Percentiles rank a stretch among this genome's conserved stretches.
Evolutionary conservation across 192 early-diverging fungal genomes (phyloP).

Genomic region (Chytriomyces sp.): DNA sequence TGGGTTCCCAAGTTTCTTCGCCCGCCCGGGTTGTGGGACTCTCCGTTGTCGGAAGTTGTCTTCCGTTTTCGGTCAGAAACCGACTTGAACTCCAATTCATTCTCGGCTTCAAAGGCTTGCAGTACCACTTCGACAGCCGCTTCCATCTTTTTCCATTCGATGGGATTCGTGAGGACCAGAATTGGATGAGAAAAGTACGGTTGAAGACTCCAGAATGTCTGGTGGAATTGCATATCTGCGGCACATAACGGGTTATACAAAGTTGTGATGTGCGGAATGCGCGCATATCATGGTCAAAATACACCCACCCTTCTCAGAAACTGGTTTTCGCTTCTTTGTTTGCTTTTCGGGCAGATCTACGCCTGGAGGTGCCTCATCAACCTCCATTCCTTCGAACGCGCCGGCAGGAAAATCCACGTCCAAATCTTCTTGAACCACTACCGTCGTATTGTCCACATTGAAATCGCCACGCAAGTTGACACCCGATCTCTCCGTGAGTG

Average conservation of each 20-base stretch:
- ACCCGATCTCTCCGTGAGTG: conserved; percentile 85
- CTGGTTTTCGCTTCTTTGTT: not conserved
- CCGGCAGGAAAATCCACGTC: conserved; percentile 38
- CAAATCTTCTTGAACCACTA: conserved; percentile 40
- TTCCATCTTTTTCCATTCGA: conserved; percentile 37
- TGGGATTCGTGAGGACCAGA: conserved; percentile 38
- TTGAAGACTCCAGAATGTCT: conserved; percentile 80
- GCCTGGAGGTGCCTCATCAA: no score
- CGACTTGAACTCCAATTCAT: conserved; percentile 19
- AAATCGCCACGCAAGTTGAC: conserved; percentile 91
- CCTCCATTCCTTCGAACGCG: no score
- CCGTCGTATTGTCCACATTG: conserved; percentile 68
- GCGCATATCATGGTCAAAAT: not conserved
- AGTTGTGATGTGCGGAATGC: not conserved
- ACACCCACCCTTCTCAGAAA: no score
- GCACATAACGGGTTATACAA: no score
- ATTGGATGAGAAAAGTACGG: conserved; percentile 73
- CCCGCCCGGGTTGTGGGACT: not conserved
- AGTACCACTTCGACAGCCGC: conserved; percentile 12
- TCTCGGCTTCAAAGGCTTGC: conserved; percentile 17
- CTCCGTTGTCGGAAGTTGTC: not conserved
- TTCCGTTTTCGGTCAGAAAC: conserved; percentile 28
- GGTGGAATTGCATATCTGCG: conserved; percentile 59
- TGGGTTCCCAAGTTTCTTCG: conserved; percentile 25
- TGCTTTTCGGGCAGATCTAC: not conserved